Percentiles rank a stretch among this genome's conserved stretches.
These are phyloP conservation scores for Penicillium nordicum DNA, from an alignment of 2,329 filamentous ascomycete genomes.

Conservation along the genomic window DNA sequence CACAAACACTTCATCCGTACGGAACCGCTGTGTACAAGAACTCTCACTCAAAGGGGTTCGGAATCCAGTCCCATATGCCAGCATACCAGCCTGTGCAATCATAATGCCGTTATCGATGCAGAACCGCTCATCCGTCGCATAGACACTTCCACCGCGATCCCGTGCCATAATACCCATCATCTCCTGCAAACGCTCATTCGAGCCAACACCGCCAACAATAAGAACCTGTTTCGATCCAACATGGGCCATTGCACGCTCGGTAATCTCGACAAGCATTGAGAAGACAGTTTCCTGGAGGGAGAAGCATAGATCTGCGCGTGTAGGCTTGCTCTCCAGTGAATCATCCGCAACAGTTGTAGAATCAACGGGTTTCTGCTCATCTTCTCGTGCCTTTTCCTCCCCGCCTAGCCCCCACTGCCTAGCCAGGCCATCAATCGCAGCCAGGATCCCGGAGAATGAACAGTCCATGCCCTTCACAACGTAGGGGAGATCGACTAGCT, in stretches of 20 bases:
- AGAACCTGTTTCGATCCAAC: conserved; percentile 87
- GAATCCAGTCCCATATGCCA: conserved; percentile 80
- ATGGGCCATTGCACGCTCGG: conserved; percentile 96
- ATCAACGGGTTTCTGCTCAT: conserved; percentile 14
- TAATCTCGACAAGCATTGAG: conserved; percentile 98
- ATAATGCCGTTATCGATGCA: conserved; percentile 99
- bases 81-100: conserved; percentile 92
- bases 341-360: conserved; percentile 27
- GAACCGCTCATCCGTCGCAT: conserved; percentile 93
- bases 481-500: conserved; percentile 85
- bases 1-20: conserved; percentile 76
- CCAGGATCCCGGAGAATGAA: conserved; percentile 89
- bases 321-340: conserved; percentile 50
- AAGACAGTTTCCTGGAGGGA: conserved; percentile 92
- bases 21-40: conserved; percentile 78
- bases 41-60: conserved; percentile 73
- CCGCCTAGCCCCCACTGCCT: conserved; percentile 43
- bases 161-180: conserved; percentile 98
- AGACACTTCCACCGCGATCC: conserved; percentile 84
- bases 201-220: conserved; percentile 93
- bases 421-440: conserved; percentile 75
- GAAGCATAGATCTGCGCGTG: conserved; percentile 84
- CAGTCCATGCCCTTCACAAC: conserved; percentile 99
- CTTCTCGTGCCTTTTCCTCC: conserved; percentile 52
- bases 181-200: conserved; percentile 88